Percentiles rank a stretch among this genome's conserved stretches.
phyloP scores from a whole-genome alignment of 176 grass and related monocot species.

The Triticum turgidum region DNA sequence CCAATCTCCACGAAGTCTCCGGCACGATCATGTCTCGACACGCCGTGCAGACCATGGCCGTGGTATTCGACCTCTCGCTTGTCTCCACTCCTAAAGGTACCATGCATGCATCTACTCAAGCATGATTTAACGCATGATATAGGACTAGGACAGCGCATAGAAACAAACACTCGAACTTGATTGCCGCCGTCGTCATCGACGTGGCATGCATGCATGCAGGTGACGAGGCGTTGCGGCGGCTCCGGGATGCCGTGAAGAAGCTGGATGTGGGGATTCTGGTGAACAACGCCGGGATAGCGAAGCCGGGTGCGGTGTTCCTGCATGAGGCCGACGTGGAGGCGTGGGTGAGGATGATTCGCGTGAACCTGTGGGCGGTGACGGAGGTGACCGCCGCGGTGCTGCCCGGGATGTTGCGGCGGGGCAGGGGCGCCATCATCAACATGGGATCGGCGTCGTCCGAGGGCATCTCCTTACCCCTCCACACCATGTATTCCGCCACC shows the following conservation, averaged over 20 bases:
- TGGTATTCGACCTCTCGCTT: constrained; percentile 35
- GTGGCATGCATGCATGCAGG: not conserved
- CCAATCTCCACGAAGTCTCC: constrained; percentile 28
- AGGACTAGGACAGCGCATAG: not conserved
- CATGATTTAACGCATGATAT: not conserved
- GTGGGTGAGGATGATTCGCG: not conserved
- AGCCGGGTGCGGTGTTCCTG: not conserved
- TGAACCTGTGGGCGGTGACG: not conserved
- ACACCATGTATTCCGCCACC: constrained; percentile 38
- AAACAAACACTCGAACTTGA: not conserved
- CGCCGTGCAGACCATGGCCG: not conserved
- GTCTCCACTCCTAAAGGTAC: not conserved
- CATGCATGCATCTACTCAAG: not conserved
- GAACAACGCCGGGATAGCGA: not conserved
- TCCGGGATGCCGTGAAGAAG: constrained; percentile 1
- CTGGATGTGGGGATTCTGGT: constrained; percentile 32
- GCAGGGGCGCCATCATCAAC: constrained; percentile 26
- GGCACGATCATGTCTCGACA: not conserved
- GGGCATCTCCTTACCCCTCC: constrained; percentile 29
- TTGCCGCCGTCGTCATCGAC: not conserved
- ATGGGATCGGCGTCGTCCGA: constrained; percentile 25
- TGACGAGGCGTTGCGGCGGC: not conserved
- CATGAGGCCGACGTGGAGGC: not conserved
- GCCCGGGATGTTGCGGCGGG: not conserved
- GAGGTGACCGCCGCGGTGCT: not conserved